Evolutionary conservation across 148 eudicot genomes (phyloP), one percentile per base, ranked within the genome.

Genomic region (Rhododendron mucronatum): DNA sequence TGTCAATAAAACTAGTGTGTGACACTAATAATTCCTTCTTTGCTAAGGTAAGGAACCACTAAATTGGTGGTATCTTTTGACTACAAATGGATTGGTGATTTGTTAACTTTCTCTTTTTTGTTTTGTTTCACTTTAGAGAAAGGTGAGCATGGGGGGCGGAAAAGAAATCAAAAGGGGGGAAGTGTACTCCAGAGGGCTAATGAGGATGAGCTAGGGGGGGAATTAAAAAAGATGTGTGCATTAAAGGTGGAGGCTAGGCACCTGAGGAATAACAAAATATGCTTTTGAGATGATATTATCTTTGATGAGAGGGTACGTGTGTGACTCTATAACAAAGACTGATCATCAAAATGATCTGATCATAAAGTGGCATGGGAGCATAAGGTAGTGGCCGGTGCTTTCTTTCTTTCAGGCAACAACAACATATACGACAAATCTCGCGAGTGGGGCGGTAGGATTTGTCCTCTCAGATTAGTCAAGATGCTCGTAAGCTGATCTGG

Each of bases 51-150:
- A 14, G 39, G 41, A 67, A 51, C 18, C 76, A 33, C 39, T 73
- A 57, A 67, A 75, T 86, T 39, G 76, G 76, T 81, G 83, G 81
- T 80, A 10, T 48, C 74, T 57, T 73, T 53, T 80, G 82, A 80
- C 61, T 80, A n/a, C 23, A 80, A 80, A 47, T 80, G 82, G 57
- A 80, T 80, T 48, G 39, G 82, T 47, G 61, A n/a, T 21, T 41
- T 63, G 2, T 82, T n/a, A 16, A 16, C 35, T 59, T 37, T 59
- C 55, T 2, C 79, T 53, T 81, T 28, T 51, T 14, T 50, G 41
- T 39, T 80, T n/a, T 51, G 23, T 16, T 53, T 30, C 57, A 26
- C 82, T 79, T 79, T 79, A 48, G 82, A 79, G 35, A 79, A 48
- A 79, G 81, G 28, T 78, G 45, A 41, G 33, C 73, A 67, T 67